A percentile compares a stretch with the other conserved stretches of the same genome.
Conservation (phyloP, 164 flowering plant genomes). For the Vitis vinifera region ASM3070453v1 NC_081806.1:1473501-1474000, state of each 20-base stretch:
- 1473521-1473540: neutral
- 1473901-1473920: constrained; percentile 63
- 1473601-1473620: constrained; percentile 82
- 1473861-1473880: constrained; percentile 64
- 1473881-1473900: constrained; percentile 70
- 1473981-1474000: constrained; percentile 51
- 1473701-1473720: constrained; percentile 87
- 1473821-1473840: neutral
- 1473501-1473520: constrained; percentile 50
- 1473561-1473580: constrained; percentile 2
- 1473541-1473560: neutral
- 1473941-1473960: constrained; percentile 82
- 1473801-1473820: neutral
- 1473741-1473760: constrained; percentile 82
- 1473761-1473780: too few relatives aligned
- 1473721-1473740: constrained; percentile 68
- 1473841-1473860: neutral
- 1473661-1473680: constrained; percentile 94
- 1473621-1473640: constrained; percentile 65
- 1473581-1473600: constrained; percentile 73
- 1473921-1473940: constrained; percentile 59
- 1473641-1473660: constrained; percentile 85
- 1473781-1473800: neutral
- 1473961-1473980: constrained; percentile 80
- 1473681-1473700: constrained; percentile 92